Conservation (phyloP, 2,329 filamentous ascomycete genomes). For the Talaromyces sp. region DNA sequence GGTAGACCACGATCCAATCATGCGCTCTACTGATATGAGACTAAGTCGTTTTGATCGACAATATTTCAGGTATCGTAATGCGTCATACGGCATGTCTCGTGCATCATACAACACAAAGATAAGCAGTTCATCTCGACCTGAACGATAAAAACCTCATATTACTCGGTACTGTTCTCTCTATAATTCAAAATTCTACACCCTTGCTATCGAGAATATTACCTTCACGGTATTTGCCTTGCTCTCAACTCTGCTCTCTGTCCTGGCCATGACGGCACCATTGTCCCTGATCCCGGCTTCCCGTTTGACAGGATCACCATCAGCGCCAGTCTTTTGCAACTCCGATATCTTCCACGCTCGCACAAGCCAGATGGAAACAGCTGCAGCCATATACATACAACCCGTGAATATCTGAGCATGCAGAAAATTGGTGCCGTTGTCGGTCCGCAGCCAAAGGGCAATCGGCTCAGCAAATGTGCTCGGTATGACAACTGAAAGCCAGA, state of each 20-base stretch:
- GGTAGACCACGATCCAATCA: background rate
- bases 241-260: background rate
- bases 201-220: background rate
- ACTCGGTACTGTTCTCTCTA: background rate
- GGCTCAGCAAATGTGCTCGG: conserved; percentile 16
- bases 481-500: conserved; percentile 13
- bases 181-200: background rate
- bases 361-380: conserved; percentile 8
- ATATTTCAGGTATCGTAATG: background rate
- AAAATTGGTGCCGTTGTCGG: background rate
- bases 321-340: background rate
- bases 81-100: background rate
- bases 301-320: conserved; percentile 3
- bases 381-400: conserved; percentile 9
- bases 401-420: conserved; percentile 10
- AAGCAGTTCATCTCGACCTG: background rate
- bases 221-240: background rate
- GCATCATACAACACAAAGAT: background rate
- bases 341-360: conserved; percentile 6
- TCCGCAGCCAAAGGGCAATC: conserved; percentile 3
- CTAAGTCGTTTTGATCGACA: background rate
- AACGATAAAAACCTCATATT: background rate
- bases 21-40: background rate
- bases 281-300: background rate
- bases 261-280: background rate